Evolutionary conservation across 2,329 filamentous ascomycete genomes (phyloP), one percentile per base, ranked within the genome.

Genomic region (Pseudogymnoascus sp.): DNA sequence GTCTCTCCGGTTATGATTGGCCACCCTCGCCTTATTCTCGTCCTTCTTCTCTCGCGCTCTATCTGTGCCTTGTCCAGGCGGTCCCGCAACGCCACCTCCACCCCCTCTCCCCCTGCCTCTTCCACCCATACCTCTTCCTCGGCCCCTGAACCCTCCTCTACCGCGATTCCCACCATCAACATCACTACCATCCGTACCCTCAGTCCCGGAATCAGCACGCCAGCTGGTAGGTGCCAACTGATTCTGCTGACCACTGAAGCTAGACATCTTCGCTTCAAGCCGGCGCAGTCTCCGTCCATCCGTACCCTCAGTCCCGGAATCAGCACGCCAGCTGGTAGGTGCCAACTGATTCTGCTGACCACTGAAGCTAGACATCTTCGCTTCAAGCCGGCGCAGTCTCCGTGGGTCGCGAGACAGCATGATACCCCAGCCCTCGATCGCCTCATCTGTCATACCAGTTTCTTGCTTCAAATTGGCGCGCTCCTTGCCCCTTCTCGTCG

Each of bases 381-480:
- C 81, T 73, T 96, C 90, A 43, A 97, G 75, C 61, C 83, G 80
- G 61, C 84, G 82, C 71, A 87, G 77, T 63, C 87, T 82, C 68
- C 84, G 82, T 1, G 89, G 82, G 67, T 93, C 88, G 33, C 92
- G 82, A 11, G 79, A 77, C 6, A 97, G 75, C 90, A 97, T 96
- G 57, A 96, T 77, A 0, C 84, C 90, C 92, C 93, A 99, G 4
- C 94, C 94, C 74, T 97, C 94, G 35, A 99, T 88, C 2, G 88
- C 86, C 74, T 97, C 93, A 67, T 97, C 92, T 0, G 91, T 92
- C 90, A 97, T 90, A 3, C 87, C 87, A 0, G 90, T 96, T 63
- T 92, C 86, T 20, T 82, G 81, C 67, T 86, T 88, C 57, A 99
- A 72, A 35, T 81, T 82, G 6, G 73, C 74, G 38, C 94, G 81